A percentile compares a stretch with the other conserved stretches of the same genome.
Conservation (phyloP, 805 yeast genomes). For the Suhomyces sp. region DNA sequence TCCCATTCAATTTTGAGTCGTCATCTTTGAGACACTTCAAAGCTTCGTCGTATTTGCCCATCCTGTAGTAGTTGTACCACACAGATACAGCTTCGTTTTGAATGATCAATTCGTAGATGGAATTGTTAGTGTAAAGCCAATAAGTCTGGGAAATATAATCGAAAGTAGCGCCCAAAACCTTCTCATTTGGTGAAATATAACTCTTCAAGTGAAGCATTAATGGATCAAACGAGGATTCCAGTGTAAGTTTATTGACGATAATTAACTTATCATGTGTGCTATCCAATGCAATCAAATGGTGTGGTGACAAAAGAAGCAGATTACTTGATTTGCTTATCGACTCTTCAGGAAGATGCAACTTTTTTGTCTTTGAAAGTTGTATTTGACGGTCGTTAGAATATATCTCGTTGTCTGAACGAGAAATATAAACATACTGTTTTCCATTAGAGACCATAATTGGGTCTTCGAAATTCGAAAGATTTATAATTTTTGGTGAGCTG, state of each 20-base stretch:
- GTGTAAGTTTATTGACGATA: slow-evolving; percentile 30
- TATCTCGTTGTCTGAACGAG: slow-evolving; percentile 16
- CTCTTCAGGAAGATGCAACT: slow-evolving; percentile 7
- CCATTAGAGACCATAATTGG: slow-evolving; percentile 15
- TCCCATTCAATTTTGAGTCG: neutral
- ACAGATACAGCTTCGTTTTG: slow-evolving; percentile 69
- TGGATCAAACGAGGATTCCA: slow-evolving; percentile 9
- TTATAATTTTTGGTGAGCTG: slow-evolving; percentile 12
- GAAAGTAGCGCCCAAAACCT: slow-evolving; percentile 28
- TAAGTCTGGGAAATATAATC: slow-evolving; percentile 48
- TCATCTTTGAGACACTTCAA: slow-evolving; percentile 10
- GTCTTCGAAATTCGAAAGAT: slow-evolving; percentile 4
- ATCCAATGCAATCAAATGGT: slow-evolving; percentile 28
- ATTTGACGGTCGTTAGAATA: slow-evolving; percentile 34
- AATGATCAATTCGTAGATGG: slow-evolving; percentile 70
- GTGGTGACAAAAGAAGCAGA: slow-evolving; percentile 26
- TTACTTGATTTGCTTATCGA: slow-evolving; percentile 7
- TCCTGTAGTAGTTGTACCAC: slow-evolving; percentile 52
- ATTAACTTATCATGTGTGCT: slow-evolving; percentile 17
- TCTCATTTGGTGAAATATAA: slow-evolving; percentile 4
- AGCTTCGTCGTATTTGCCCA: slow-evolving; percentile 43
- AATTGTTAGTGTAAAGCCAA: slow-evolving; percentile 68
- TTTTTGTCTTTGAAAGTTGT: slow-evolving; percentile 16
- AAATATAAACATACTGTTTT: slow-evolving; percentile 13
- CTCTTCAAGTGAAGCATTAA: slow-evolving; percentile 9